Base-by-base conservation (phyloP, 2,329 filamentous ascomycete genomes). In the Colletotrichum agaves region DNA sequence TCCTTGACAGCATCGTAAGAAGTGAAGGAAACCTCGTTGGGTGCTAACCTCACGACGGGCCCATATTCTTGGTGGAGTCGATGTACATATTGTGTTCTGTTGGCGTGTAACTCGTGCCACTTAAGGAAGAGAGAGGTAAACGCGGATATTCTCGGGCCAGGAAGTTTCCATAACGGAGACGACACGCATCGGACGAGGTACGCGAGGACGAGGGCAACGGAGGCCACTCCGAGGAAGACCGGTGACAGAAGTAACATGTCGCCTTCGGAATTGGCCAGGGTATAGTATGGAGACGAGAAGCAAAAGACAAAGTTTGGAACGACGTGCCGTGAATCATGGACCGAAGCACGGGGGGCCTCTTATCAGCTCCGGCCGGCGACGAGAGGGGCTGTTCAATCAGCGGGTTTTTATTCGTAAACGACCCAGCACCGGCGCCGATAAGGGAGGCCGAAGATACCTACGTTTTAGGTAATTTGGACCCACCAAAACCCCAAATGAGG, bases 21-120 rank as follows among this genome's bases (percentile, higher is more conserved):
- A 0, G 85, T 83, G 69, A 90, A 90, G 0, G 86, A 85, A 3
- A 88, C 84, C 75, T 91, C 88, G 67, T 83, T 83, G 0, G 88
- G 88, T 0, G 82, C 83, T 33, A 90, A 73, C 4, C 88, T 83
- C 17, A 91, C 86, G 0, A 85, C 83, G 0, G 85, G 83, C 0
- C 88, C 88, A 68, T 89, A 88, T 53, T 74, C 75, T 58, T 79
- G 71, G 73, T 91, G 88, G 15, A 90, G 78, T 0, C 71, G 60
- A 69, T 90, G 87, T 33, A 90, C 81, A 69, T 89, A 88, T 49
- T 76, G 73, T 1, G 87, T 88, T 33, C 87, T 80, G 21, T 79
- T 78, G 35, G 83, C 84, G 37, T 77, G 78, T 56, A 90, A 81
- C 74, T 90, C 88, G 59, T 89, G 80, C 78, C 81, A 87, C 72